Base-by-base conservation (phyloP, 441 rosid species). In the Euphorbia schlechtendalii region DNA sequence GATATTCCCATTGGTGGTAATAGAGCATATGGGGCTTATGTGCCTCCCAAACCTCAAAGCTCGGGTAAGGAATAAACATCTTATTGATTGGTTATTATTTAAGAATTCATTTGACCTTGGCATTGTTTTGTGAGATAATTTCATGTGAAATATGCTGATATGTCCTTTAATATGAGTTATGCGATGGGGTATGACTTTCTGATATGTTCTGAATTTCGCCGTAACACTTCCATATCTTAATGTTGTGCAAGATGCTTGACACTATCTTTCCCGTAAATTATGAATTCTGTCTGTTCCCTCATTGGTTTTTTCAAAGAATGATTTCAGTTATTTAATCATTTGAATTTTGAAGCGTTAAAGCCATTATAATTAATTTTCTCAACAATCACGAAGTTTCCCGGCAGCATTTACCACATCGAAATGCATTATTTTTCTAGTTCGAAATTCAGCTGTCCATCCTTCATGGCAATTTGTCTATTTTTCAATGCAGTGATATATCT, bases 11-110 rank as follows among this genome's bases (percentile, higher is more conserved):
- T 25, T 11, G 78, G 73, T 14, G 68, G 69, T 41, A 69, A 73
- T 67, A 82, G 97, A 72, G 97, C 92, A 15, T 90, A 78, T 74
- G 98, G 97, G 28, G 92, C 92, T 11, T 90, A 83, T 77, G 74
- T 83, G 61, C 83, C 81, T 53, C 89, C 92, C 17, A 67, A 69
- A 49, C 86, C 96, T 71, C 86, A 79, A 49, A 82, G 89, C n/a
- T 80, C 82, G 28, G 98, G 96, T 89, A 80, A 63, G 78, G 40
- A 62, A 56, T 22, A 64, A 83, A 82, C 86, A 68, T 59, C 38
- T 78, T 75, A 27, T 86, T 78, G 21, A 14, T 8, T 7, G 11
- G 11, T 1, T 7, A n/a, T n/a, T n/a, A n/a, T n/a, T n/a, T n/a
- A n/a, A n/a, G n/a, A n/a, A n/a, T n/a, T n/a, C n/a, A n/a, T n/a